A percentile compares a stretch with the other conserved stretches of the same genome.
These are phyloP conservation scores for Maudiozyma barnettii DNA, from an alignment of 805 yeast species.

Conservation along the genomic window DNA sequence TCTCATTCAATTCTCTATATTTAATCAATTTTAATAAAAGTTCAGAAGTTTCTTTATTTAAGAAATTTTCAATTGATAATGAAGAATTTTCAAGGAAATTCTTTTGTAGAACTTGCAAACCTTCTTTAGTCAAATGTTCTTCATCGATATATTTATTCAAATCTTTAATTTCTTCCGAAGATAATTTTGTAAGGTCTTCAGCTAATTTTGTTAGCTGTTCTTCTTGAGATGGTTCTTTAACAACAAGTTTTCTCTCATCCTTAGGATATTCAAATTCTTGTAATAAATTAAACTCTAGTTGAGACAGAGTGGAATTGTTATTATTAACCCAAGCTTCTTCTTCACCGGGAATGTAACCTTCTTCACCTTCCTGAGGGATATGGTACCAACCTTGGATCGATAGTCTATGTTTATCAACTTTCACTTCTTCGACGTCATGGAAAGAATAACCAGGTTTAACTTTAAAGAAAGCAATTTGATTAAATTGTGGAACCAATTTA, in stretches of 20 bases:
- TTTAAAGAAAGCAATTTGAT: slow-evolving; percentile 90
- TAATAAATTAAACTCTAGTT: slow-evolving; percentile 62
- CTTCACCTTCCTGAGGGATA: slow-evolving; percentile 89
- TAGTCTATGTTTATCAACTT: slow-evolving; percentile 79
- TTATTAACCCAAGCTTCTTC: slow-evolving; percentile 51
- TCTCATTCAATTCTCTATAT: slow-evolving; percentile 48
- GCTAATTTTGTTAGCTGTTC: slow-evolving; percentile 2
- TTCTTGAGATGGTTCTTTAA: neutral
- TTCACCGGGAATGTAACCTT: slow-evolving; percentile 74
- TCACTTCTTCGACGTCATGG: slow-evolving; percentile 97
- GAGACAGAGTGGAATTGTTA: slow-evolving; percentile 72
- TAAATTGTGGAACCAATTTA: slow-evolving; percentile 82
- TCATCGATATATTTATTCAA: slow-evolving; percentile 50
- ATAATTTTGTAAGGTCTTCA: slow-evolving; percentile 16
- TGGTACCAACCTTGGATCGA: slow-evolving; percentile 99
- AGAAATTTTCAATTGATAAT: slow-evolving; percentile 53
- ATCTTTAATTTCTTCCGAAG: slow-evolving; percentile 38
- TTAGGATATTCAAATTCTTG: slow-evolving; percentile 80
- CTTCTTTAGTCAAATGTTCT: slow-evolving; percentile 33
- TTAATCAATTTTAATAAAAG: slow-evolving; percentile 41
- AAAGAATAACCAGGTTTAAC: slow-evolving; percentile 95
- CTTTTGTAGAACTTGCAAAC: slow-evolving; percentile 37
- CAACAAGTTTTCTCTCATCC: slow-evolving; percentile 31
- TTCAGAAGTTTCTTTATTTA: slow-evolving; percentile 46
- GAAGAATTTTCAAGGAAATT: slow-evolving; percentile 60